phyloP scores from a whole-genome alignment of 805 yeast genomes.

The Cyberlindnera petersonii region DNA sequence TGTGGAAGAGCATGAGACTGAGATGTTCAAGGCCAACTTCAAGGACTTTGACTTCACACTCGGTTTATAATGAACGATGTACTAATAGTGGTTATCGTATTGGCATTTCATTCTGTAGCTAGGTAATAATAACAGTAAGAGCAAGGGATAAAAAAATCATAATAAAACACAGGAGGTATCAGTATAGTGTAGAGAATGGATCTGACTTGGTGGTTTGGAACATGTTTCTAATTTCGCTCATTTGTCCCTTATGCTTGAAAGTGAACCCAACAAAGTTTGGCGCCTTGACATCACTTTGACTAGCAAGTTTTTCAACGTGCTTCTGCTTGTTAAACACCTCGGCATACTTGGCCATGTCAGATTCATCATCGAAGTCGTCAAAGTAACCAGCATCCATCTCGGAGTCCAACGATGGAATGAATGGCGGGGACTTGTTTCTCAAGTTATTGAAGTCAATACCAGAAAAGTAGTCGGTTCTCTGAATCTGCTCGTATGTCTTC shows the following conservation, averaged over 20 bases:
- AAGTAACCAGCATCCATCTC: conserved; percentile 99
- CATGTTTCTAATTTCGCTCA: conserved; percentile 25
- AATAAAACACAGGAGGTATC: conserved; percentile 1
- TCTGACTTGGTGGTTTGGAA: conserved; percentile 23
- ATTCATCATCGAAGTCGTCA: conserved; percentile 95
- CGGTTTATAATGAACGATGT: conserved; percentile 6
- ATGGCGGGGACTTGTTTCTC: conserved; percentile 80
- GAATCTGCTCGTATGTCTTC: conserved; percentile 76
- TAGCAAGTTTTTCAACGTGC: conserved; percentile 77
- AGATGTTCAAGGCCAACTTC: conserved; percentile 53
- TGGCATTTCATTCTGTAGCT: neutral
- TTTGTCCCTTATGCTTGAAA: conserved; percentile 66
- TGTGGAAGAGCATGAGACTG: conserved; percentile 65
- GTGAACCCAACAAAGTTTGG: conserved; percentile 93
- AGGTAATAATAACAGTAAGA: neutral
- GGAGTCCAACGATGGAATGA: conserved; percentile 92
- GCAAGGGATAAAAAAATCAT: neutral
- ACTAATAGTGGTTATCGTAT: neutral
- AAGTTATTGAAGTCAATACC: conserved; percentile 78
- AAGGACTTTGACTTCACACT: conserved; percentile 50
- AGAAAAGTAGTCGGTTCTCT: conserved; percentile 72
- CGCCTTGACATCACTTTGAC: conserved; percentile 51
- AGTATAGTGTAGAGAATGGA: conserved; percentile 30
- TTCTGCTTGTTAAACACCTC: conserved; percentile 93
- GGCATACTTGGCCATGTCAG: conserved; percentile 95